Conservation (phyloP, 352 stramenopile species). For the Phytophthora quininea region DNA sequence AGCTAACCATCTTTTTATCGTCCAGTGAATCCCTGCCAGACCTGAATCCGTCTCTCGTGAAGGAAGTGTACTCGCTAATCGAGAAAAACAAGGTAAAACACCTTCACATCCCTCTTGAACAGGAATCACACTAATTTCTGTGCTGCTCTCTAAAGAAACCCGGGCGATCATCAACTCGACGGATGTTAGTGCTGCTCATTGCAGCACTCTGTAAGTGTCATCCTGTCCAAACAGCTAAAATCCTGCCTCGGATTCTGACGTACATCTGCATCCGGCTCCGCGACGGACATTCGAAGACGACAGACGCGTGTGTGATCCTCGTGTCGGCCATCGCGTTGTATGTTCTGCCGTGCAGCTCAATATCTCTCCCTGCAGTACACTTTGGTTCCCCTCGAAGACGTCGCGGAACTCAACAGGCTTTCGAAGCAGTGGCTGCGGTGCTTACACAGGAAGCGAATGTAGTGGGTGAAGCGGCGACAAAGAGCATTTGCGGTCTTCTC, state of each 20-base stretch:
- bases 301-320: slow-evolving; percentile 61
- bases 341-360: slow-evolving; percentile 35
- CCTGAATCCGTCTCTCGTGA: slow-evolving; percentile 42
- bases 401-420: slow-evolving; percentile 12
- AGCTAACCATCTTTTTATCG: not conserved
- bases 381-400: slow-evolving; percentile 3
- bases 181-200: slow-evolving; percentile 66
- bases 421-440: slow-evolving; percentile 41
- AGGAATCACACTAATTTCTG: no score
- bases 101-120: no score
- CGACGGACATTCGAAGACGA: slow-evolving; percentile 61
- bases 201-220: slow-evolving; percentile 62
- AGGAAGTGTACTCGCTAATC: slow-evolving; percentile 49
- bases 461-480: slow-evolving; percentile 52
- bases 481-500: slow-evolving; percentile 54
- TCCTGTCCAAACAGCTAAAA: slow-evolving; percentile 30
- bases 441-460: slow-evolving; percentile 52
- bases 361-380: slow-evolving; percentile 12
- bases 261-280: slow-evolving; percentile 58
- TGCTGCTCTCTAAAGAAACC: slow-evolving; percentile 34
- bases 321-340: slow-evolving; percentile 55
- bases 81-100: slow-evolving; percentile 65
- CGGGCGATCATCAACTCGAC: slow-evolving; percentile 50
- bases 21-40: slow-evolving; percentile 44
- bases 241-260: slow-evolving; percentile 49